Evolutionary conservation across 495 filamentous ascomycete species (phyloP).

Genomic region (Pyrenopolyporus hunteri): DNA sequence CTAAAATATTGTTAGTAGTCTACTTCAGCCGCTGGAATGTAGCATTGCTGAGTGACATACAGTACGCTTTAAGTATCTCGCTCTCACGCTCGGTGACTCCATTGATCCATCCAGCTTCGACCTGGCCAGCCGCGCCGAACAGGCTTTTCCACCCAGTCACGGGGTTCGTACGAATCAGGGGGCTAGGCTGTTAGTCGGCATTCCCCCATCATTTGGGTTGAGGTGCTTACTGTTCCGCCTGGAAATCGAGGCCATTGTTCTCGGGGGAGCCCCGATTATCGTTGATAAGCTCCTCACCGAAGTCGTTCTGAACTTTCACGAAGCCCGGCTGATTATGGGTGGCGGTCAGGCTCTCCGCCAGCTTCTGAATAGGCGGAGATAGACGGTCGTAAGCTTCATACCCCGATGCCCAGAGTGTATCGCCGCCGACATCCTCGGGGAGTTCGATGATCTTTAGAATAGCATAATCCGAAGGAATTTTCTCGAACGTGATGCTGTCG

Average conservation of each 20-base stretch:
- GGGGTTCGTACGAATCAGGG: slow-evolving; percentile 74
- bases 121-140: slow-evolving; percentile 61
- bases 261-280: slow-evolving; percentile 65
- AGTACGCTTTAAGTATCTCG: slow-evolving; percentile 62
- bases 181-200: slow-evolving; percentile 58
- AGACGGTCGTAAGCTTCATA: slow-evolving; percentile 76
- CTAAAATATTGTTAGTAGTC: slow-evolving; percentile 20
- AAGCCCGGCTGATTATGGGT: slow-evolving; percentile 68
- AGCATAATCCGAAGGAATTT: slow-evolving; percentile 66
- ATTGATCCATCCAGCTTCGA: slow-evolving; percentile 66
- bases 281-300: slow-evolving; percentile 61
- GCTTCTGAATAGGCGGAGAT: slow-evolving; percentile 63
- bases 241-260: slow-evolving; percentile 67
- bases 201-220: neutral
- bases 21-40: neutral
- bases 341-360: slow-evolving; percentile 68
- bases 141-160: slow-evolving; percentile 76
- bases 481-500: slow-evolving; percentile 66
- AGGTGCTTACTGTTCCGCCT: slow-evolving; percentile 58
- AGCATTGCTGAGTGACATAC: slow-evolving; percentile 42
- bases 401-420: slow-evolving; percentile 71
- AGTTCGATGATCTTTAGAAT: slow-evolving; percentile 62
- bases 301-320: slow-evolving; percentile 57
- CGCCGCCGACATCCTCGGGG: slow-evolving; percentile 66
- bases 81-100: slow-evolving; percentile 67